Evolutionary conservation across 1,139 yeast genomes (phyloP), one percentile per base, ranked within the genome.

Genomic region (Hansenula sp.): DNA sequence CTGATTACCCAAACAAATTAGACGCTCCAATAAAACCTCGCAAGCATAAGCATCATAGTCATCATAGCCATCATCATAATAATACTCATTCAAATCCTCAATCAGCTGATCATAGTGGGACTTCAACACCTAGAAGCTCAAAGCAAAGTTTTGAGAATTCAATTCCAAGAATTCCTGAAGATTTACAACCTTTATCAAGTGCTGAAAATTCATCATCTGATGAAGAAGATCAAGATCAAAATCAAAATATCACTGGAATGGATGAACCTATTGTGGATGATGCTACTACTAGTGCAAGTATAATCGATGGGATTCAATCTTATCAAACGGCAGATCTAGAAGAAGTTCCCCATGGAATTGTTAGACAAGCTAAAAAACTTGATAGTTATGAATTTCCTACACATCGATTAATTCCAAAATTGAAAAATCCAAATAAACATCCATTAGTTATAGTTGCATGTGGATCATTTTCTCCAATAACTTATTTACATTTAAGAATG

Each of bases 401-500:
- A 1, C 97, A 93, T 65, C 71, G 98, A 49, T 71, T 93, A 45
- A 85, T 90, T 28, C 79, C 82, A 29, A 76, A 76, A 41, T 67
- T 93, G 60, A 69, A 79, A 48, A 95, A 90, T 57, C 81, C 86
- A 46, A 71, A 83, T 48, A 91, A 91, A 65, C 77, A 83, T 52
- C 99, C 99, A 1, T 72, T 93, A 52, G 97, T 93, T 15, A 77
- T 93, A 46, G 98, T 93, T 27, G 98, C 99, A 2, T 93, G 99
- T 66, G 99, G 99, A 6, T 89, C 96, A 6, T 93, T 93, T 61
- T 87, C 96, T 1, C 99, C 99, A 32, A 81, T 93, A 44, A 93
- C 99, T 0, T 93, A 93, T 63, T 72, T 93, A 46, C 99, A 93
- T 65, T 69, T 93, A 60, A 76, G 99, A 49, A 93, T 93, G 98